phyloP scores from a whole-genome alignment of 352 stramenopile genomes.

The Saprolegnia diclina region DNA sequence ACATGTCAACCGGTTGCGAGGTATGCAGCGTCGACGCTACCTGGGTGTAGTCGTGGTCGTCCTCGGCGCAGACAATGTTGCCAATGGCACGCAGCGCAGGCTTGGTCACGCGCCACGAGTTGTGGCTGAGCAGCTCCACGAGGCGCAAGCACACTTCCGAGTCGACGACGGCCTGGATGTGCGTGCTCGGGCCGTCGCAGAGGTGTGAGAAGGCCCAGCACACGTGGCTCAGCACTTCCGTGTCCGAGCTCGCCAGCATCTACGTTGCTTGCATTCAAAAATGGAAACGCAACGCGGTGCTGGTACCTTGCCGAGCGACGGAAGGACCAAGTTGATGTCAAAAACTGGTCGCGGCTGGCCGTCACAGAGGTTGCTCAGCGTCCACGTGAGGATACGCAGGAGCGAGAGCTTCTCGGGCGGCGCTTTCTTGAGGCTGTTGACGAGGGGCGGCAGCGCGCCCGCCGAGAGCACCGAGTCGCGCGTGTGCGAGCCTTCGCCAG shows the following conservation, averaged over 20 bases:
- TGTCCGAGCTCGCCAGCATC: conserved; percentile 92
- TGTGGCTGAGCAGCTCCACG: conserved; percentile 91
- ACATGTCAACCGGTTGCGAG: background rate
- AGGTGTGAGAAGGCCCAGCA: conserved; percentile 97
- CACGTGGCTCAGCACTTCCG: conserved; percentile 91
- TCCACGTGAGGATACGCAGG: conserved; percentile 89
- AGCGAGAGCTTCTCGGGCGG: conserved; percentile 76
- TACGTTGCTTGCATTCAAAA: too few relatives aligned
- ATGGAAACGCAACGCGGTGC: too few relatives aligned
- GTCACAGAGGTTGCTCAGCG: conserved; percentile 90
- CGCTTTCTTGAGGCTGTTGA: conserved; percentile 87
- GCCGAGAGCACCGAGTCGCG: conserved; percentile 84
- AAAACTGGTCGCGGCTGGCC: conserved; percentile 85
- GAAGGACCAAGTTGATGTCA: conserved; percentile 85
- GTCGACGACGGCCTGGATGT: conserved; percentile 94
- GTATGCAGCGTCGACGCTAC: conserved; percentile 38
- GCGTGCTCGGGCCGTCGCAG: conserved; percentile 93
- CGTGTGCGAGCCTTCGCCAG: conserved; percentile 82
- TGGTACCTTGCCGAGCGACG: conserved; percentile 69
- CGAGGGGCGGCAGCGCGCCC: conserved; percentile 73
- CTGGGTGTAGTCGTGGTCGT: conserved; percentile 88
- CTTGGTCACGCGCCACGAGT: conserved; percentile 94
- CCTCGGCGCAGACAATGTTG: conserved; percentile 98
- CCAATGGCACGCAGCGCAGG: conserved; percentile 95
- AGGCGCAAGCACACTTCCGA: conserved; percentile 85